Percentiles rank a stretch among this genome's conserved stretches.
Evolutionary conservation across 2,329 filamentous ascomycete genomes (phyloP).

Genomic region (Didymella pomorum): DNA sequence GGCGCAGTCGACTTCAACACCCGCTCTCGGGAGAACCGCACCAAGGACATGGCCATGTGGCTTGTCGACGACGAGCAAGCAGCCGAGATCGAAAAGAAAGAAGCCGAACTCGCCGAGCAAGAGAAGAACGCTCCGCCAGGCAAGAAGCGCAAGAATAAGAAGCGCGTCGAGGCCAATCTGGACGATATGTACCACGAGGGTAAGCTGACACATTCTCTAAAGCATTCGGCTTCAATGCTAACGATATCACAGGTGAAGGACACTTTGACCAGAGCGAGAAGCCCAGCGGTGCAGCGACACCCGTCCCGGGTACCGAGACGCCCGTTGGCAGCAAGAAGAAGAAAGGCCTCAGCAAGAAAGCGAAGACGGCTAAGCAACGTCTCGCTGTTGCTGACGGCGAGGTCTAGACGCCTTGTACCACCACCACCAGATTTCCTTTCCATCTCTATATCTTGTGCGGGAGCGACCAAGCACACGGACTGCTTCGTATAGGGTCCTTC

Average conservation of each 20-base stretch:
- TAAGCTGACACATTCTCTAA: conserved; percentile 57
- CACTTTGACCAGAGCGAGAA: conserved; percentile 93
- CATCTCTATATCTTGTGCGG: conserved; percentile 4
- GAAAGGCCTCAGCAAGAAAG: conserved; percentile 57
- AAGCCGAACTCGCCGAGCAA: conserved; percentile 79
- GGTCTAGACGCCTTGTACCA: conserved; percentile 31
- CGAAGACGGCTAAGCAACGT: conserved; percentile 60
- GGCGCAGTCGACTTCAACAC: conserved; percentile 97
- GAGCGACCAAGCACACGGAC: too few relatives aligned
- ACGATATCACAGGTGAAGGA: conserved; percentile 75
- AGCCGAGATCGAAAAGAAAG: conserved; percentile 89
- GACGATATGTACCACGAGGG: conserved; percentile 99
- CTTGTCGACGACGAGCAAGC: conserved; percentile 96
- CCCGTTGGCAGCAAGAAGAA: conserved; percentile 54
- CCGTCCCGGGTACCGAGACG: conserved; percentile 62
- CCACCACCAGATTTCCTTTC: conserved; percentile 6
- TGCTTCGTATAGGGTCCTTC: not conserved
- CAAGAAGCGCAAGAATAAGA: conserved; percentile 67
- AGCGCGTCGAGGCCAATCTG: conserved; percentile 69
- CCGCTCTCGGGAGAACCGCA: conserved; percentile 86
- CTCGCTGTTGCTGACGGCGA: conserved; percentile 59
- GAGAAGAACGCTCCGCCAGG: conserved; percentile 59
- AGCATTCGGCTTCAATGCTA: not conserved
- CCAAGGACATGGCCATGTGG: conserved; percentile 99
- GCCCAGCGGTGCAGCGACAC: conserved; percentile 84